phyloP scores from a whole-genome alignment of 495 filamentous ascomycete species.

The Tuber magnatum region DNA sequence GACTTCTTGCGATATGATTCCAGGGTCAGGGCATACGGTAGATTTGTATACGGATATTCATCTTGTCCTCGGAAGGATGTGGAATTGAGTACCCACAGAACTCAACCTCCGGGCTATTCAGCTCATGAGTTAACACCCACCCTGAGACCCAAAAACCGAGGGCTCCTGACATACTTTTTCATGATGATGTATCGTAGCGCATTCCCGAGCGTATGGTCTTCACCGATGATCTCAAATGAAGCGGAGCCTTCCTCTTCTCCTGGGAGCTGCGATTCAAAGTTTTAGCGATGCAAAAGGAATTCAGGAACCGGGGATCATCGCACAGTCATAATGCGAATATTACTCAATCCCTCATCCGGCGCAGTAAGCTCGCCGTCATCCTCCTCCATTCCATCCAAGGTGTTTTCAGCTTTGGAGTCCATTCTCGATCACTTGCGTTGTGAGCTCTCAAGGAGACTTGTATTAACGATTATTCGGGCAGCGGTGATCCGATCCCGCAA shows the following conservation, averaged over 20 bases:
- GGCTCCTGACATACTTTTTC: slow-evolving; percentile 71
- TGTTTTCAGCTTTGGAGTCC: neutral
- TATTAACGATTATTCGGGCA: neutral
- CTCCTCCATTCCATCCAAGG: neutral
- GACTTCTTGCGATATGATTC: neutral
- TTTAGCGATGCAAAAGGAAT: slow-evolving; percentile 7
- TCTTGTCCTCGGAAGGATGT: slow-evolving; percentile 88
- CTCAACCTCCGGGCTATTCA: slow-evolving; percentile 75
- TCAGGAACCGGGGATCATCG: neutral
- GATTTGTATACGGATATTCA: slow-evolving; percentile 96
- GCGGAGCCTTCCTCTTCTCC: slow-evolving; percentile 48
- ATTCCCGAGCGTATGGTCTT: slow-evolving; percentile 94
- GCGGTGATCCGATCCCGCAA: neutral
- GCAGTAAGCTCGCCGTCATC: neutral
- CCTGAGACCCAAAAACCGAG: slow-evolving; percentile 9
- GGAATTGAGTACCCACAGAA: slow-evolving; percentile 98
- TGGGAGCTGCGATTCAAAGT: slow-evolving; percentile 41
- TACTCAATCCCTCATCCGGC: neutral
- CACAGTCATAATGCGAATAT: neutral
- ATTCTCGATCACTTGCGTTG: neutral
- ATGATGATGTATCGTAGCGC: slow-evolving; percentile 90
- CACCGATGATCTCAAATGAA: slow-evolving; percentile 80
- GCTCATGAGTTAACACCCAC: slow-evolving; percentile 9
- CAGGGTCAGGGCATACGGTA: slow-evolving; percentile 57
- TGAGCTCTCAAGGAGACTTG: neutral